Conservation (phyloP, 345 rosid genomes). For the Cardamine resedifolia region DNA sequence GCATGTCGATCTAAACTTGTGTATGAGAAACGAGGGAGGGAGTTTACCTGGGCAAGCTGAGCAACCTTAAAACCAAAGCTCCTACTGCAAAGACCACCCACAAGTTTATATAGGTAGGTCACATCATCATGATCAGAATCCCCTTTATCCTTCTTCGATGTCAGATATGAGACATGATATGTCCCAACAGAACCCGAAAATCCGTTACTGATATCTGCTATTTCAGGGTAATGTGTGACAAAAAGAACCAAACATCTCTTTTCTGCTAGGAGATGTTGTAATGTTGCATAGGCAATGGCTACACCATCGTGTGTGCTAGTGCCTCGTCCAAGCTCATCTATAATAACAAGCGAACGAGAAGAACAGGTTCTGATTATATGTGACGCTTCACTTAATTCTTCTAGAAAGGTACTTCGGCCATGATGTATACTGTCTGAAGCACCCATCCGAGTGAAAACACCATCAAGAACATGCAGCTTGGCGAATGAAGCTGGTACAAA, state of each 20-base stretch:
- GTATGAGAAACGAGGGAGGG: conserved; percentile 1
- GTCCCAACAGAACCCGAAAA: conserved; percentile 63
- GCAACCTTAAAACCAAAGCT: conserved; percentile 96
- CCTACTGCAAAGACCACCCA: conserved; percentile 70
- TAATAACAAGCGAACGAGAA: conserved; percentile 67
- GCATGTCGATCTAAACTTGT: background rate
- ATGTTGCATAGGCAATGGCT: conserved; percentile 91
- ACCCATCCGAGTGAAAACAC: conserved; percentile 90
- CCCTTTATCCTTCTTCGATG: conserved; percentile 40
- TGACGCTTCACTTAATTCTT: conserved; percentile 86
- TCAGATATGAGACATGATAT: conserved; percentile 89
- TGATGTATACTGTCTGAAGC: conserved; percentile 94
- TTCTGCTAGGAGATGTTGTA: conserved; percentile 65
- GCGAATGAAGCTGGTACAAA: conserved; percentile 88
- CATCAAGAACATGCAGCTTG: conserved; percentile 75
- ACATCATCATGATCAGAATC: conserved; percentile 57
- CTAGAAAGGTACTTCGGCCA: conserved; percentile 90
- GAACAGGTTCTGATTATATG: conserved; percentile 73
- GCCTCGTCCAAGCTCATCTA: conserved; percentile 96
- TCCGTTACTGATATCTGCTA: conserved; percentile 54
- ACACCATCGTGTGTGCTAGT: conserved; percentile 95
- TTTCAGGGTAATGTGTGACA: conserved; percentile 92
- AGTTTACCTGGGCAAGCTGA: conserved; percentile 76
- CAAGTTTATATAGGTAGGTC: conserved; percentile 88
- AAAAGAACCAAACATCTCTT: conserved; percentile 80